phyloP scores from a whole-genome alignment of 257 asterid species.

The Fraxinus pennsylvanica region DNA sequence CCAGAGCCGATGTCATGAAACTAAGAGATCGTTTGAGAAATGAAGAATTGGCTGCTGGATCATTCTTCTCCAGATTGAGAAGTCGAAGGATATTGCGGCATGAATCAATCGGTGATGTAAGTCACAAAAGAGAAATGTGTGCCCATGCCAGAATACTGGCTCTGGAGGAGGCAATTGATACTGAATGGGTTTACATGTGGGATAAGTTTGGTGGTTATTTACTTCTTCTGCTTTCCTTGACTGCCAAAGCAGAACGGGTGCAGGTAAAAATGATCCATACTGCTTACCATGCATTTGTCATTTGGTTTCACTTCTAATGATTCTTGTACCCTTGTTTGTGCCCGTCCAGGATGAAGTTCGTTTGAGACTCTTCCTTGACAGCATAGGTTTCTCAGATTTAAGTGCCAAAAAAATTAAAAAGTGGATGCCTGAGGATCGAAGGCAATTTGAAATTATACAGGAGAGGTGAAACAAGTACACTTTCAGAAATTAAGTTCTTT shows the following conservation, averaged over 20 bases:
- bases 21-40: constrained; percentile 93
- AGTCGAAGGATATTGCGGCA: constrained; percentile 59
- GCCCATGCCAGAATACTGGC: constrained; percentile 99
- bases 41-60: constrained; percentile 93
- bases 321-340: constrained; percentile 12
- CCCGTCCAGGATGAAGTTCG: constrained; percentile 92
- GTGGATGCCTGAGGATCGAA: constrained; percentile 99
- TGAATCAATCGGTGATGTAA: constrained; percentile 76
- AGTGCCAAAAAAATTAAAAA: constrained; percentile 95
- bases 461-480: constrained; percentile 61
- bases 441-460: constrained; percentile 93
- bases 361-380: constrained; percentile 87
- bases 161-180: constrained; percentile 97
- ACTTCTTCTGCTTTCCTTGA: constrained; percentile 96
- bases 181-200: constrained; percentile 99
- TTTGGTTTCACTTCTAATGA: constrained; percentile 23
- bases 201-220: constrained; percentile 98
- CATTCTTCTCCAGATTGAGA: constrained; percentile 63
- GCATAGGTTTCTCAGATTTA: constrained; percentile 95
- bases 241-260: constrained; percentile 97
- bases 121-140: constrained; percentile 95
- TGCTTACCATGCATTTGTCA: constrained; percentile 22
- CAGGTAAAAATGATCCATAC: constrained; percentile 58
- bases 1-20: constrained; percentile 97
- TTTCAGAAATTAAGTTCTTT: not conserved